Evolutionary conservation across 148 eudicot species (phyloP), one percentile per base, ranked within the genome.

Genomic region (Selenicereus undatus): DNA sequence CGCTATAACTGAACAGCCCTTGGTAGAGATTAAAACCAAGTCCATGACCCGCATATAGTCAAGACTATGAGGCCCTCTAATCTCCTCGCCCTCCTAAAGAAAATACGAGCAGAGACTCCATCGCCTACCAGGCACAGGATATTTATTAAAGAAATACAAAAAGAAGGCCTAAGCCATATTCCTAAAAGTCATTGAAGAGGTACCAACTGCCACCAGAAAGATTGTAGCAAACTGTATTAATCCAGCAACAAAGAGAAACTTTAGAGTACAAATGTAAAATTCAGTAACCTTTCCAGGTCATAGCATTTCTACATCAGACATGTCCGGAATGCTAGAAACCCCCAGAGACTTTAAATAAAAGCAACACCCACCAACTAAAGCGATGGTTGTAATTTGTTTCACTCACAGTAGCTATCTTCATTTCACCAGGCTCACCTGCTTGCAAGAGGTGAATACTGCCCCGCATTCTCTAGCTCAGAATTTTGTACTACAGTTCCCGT

Each of bases 371-470:
- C 89, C 86, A 88, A 85, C 90, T 83, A 83, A 80, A 85, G 75
- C 78, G 87, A 84, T 71, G 86, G 86, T 58, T 84, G 82, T 76
- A 84, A 82, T 78, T 76, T 79, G 88, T 80, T 81, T 78, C 65
- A 65, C 9, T 65, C 81, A 85, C 79, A 83, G 77, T 74, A 81
- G 87, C 84, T 83, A 83, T 85, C 87, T 82, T 79, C 78, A 80
- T 83, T 86, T 83, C 83, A 88, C 85, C 87, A 88, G 78, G 87
- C 94, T 93, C 89, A 94, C 98, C 98, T 93, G 91, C 88, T 92
- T 80, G 83, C 71, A 78, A 86, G 81, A 85, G 93, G 98, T 76
- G 97, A 86, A 86, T 88, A 88, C 79, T 81, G 88, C 85, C 88
- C 90, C 78, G 77, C 79, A 77, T 89, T 87, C 83, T 89, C 90